A percentile compares a stretch with the other conserved stretches of the same genome.
Evolutionary conservation across 2,329 filamentous ascomycete species (phyloP).

Genomic region (Nakataea oryzae): DNA sequence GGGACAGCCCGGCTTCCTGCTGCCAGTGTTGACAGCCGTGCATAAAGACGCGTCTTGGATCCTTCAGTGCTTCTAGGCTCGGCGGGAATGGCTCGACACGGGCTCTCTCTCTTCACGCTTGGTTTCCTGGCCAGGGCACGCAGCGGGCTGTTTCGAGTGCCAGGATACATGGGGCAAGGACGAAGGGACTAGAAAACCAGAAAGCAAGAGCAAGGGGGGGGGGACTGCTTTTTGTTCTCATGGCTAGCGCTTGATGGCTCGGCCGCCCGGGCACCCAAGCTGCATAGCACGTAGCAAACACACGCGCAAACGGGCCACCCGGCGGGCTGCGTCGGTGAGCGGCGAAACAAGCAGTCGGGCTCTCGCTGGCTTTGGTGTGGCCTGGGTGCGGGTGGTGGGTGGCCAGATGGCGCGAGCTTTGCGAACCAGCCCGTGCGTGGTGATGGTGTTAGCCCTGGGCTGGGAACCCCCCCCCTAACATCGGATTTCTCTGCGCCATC

Average conservation of each 20-base stretch:
- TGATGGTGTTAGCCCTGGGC: too few relatives aligned
- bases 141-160: too few relatives aligned
- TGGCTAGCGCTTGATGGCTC: not conserved
- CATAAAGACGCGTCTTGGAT: not conserved
- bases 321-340: not conserved
- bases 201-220: too few relatives aligned
- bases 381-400: not conserved
- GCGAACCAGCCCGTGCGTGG: not conserved
- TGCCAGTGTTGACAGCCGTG: not conserved
- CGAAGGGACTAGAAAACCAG: too few relatives aligned
- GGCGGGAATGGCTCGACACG: not conserved
- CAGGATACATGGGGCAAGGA: too few relatives aligned
- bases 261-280: too few relatives aligned
- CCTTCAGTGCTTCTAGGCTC: not conserved
- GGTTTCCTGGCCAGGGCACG: too few relatives aligned
- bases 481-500: not conserved
- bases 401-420: not conserved
- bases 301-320: too few relatives aligned
- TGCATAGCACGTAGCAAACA: too few relatives aligned
- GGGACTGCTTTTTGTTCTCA: too few relatives aligned
- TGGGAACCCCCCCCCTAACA: not conserved
- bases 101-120: too few relatives aligned
- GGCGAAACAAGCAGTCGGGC: not conserved
- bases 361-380: too few relatives aligned
- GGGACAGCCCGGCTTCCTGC: not conserved